Evolutionary conservation across 805 yeast species (phyloP).

Genomic region (Candida takata): DNA sequence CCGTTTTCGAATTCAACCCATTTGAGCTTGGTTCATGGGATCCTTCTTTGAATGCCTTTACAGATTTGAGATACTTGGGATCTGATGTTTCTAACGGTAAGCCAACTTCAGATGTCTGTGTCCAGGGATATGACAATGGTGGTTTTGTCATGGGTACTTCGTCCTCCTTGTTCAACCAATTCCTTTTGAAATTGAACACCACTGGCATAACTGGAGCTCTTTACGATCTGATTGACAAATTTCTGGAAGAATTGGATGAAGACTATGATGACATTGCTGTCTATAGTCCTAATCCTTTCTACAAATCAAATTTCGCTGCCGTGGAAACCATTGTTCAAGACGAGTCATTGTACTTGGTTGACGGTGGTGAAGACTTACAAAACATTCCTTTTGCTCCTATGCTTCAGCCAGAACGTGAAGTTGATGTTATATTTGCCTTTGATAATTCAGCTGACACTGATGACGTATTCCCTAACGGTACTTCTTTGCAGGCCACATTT

Average conservation of each 20-base stretch:
- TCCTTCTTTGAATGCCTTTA: slow-evolving; percentile 57
- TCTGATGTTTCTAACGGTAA: slow-evolving; percentile 33
- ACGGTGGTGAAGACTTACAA: slow-evolving; percentile 67
- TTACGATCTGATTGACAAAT: slow-evolving; percentile 35
- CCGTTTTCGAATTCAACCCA: slow-evolving; percentile 58
- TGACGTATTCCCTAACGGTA: slow-evolving; percentile 60
- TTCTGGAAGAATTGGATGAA: slow-evolving; percentile 40
- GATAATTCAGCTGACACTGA: slow-evolving; percentile 63
- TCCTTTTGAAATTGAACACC: slow-evolving; percentile 59
- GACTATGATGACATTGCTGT: slow-evolving; percentile 63
- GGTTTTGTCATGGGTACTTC: slow-evolving; percentile 72
- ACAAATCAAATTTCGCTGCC: slow-evolving; percentile 33
- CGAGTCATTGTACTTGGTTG: slow-evolving; percentile 47
- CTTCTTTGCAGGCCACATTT: slow-evolving; percentile 46
- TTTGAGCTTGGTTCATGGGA: slow-evolving; percentile 87
- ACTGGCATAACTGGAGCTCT: slow-evolving; percentile 39
- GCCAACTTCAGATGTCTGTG: slow-evolving; percentile 42
- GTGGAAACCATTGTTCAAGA: slow-evolving; percentile 32
- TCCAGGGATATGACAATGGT: slow-evolving; percentile 67
- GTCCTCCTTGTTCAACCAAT: slow-evolving; percentile 69
- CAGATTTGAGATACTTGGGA: slow-evolving; percentile 65
- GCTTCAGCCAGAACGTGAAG: slow-evolving; percentile 48
- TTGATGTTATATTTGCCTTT: slow-evolving; percentile 60
- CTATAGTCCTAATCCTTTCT: slow-evolving; percentile 68
- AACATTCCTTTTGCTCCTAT: slow-evolving; percentile 60